Base-by-base conservation (phyloP, 2,329 filamentous ascomycete species). In the Cladorrhinum sp. region DNA sequence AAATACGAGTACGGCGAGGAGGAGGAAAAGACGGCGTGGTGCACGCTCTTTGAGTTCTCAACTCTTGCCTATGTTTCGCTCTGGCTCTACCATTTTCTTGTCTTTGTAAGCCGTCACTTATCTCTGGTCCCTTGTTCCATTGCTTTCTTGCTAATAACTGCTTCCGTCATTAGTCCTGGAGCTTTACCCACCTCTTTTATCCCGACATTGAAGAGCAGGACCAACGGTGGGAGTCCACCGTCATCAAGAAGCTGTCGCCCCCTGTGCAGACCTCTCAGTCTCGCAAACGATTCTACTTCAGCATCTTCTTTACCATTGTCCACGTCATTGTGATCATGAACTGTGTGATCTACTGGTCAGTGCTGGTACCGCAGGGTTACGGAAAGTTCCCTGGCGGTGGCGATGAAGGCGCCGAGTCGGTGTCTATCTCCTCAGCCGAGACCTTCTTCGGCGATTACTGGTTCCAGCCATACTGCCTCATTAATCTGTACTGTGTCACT, bases 261-360 rank as follows among this genome's bases (percentile, higher is more conserved):
- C 78, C 81, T 1, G 69, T 70, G 50, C 74, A 79, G 62, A 74
- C 76, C 63, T 70, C 68, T 7, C 75, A 68, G 55, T 74, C 74
- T n/a, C 72, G 74, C 39, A 76, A 77, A 42, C 77, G 77, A 24
- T 78, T 79, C 65, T 73, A 74, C 66, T 83, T 83, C 66, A 81
- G 78, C 59, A 61, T 83, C 68, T 82, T 81, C 69, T 82, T 82
- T 70, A 78, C 77, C 1, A 65, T 74, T 10, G 72, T 76, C 1
- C 76, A 76, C 18, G 77, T 82, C 21, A 81, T 80, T 58, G 68
- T 75, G 20, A 79, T 83, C 60, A 75, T 81, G 72, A 83, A 82
- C 65, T 79, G 79, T 12, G 70, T 77, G 59, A 73, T 81, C 26
- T 84, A 82, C 73, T 84, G 80, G 78, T 64, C 66, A 10, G 64